Evolutionary conservation across 805 yeast species (phyloP).

Genomic region (Cyberlindnera subsufficiens): DNA sequence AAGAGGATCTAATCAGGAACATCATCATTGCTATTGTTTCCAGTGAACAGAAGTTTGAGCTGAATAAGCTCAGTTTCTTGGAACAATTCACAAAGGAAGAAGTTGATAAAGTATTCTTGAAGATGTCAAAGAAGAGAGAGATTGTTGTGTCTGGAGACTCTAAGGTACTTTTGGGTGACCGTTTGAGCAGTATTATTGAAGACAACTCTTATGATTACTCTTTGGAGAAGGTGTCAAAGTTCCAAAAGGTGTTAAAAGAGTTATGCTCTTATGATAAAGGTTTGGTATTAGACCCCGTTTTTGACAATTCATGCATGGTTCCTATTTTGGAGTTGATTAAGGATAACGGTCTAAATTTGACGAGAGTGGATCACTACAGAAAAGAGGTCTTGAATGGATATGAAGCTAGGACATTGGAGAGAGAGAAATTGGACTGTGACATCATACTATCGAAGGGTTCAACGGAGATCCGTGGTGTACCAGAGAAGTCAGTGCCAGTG

Average conservation of each 20-base stretch:
- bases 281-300: constrained; percentile 42
- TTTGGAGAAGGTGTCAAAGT: constrained; percentile 42
- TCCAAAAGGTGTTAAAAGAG: constrained; percentile 37
- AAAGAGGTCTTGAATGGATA: constrained; percentile 52
- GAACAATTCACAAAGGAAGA: constrained; percentile 47
- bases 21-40: constrained; percentile 30
- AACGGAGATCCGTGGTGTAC: constrained; percentile 3
- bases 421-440: constrained; percentile 60
- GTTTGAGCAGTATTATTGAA: constrained; percentile 17
- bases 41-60: constrained; percentile 20
- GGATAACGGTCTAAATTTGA: constrained; percentile 32
- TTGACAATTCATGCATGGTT: constrained; percentile 58
- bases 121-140: constrained; percentile 47
- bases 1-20: constrained; percentile 23
- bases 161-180: constrained; percentile 29
- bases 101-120: constrained; percentile 33
- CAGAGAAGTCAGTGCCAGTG: constrained; percentile 29
- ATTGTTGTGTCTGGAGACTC: constrained; percentile 42
- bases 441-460: constrained; percentile 33
- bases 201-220: constrained; percentile 24
- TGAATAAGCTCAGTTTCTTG: constrained; percentile 25
- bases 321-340: constrained; percentile 52
- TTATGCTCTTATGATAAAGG: constrained; percentile 46
- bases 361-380: constrained; percentile 50
- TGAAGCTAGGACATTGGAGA: constrained; percentile 70